phyloP scores from a whole-genome alignment of 345 rosid genomes.

The Eucalyptus curtisii region DNA sequence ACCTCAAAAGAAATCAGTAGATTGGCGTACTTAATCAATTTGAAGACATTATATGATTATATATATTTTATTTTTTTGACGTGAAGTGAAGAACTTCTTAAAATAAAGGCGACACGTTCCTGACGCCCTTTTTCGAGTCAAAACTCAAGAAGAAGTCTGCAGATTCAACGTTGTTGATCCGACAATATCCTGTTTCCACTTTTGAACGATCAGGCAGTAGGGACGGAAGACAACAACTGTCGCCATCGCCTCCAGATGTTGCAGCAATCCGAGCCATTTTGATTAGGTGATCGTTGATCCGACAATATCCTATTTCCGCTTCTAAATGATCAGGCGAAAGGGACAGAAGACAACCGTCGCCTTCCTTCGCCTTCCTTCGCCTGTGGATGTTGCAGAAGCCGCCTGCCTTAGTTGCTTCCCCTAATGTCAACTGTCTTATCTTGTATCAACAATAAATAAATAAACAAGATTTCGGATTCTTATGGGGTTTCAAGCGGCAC shows the following conservation, averaged over 20 bases:
- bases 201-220: too few relatives aligned
- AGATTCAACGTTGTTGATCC: not conserved
- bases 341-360: not conserved
- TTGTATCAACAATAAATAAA: not conserved
- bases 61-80: not conserved
- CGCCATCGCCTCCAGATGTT: not conserved
- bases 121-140: not conserved
- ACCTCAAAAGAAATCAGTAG: not conserved
- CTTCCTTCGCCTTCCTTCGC: not conserved
- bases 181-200: too few relatives aligned
- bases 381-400: not conserved
- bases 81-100: not conserved
- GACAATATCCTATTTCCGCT: not conserved
- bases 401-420: not conserved
- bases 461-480: not conserved
- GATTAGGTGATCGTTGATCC: not conserved
- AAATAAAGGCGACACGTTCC: not conserved
- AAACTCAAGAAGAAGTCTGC: not conserved
- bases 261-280: not conserved
- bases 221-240: not conserved
- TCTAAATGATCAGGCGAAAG: not conserved
- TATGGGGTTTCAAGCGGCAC: not conserved
- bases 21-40: not conserved
- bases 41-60: not conserved
- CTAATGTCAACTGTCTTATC: not conserved